Evolutionary conservation across 2,329 filamentous ascomycete genomes (phyloP).

Genomic region (Fusarium sambucinum): DNA sequence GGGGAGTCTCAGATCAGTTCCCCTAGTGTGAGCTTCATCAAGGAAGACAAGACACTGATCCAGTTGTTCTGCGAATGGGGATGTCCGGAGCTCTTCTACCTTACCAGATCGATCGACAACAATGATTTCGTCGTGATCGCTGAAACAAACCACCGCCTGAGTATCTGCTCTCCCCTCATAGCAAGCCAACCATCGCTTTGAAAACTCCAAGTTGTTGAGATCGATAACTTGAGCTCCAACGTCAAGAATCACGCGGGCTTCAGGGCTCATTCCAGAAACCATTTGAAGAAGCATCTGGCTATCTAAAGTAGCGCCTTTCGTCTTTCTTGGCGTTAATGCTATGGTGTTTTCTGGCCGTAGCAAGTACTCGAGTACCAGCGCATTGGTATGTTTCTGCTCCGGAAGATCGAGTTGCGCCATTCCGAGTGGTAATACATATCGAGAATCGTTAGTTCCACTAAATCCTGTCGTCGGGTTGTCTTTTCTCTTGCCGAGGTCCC

Average conservation of each 20-base stretch:
- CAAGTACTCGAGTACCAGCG: constrained; percentile 71
- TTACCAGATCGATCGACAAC: constrained; percentile 63
- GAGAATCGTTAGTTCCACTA: constrained; percentile 76
- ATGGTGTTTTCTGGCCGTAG: constrained; percentile 64
- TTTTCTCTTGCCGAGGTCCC: constrained; percentile 69
- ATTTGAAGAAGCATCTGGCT: background rate
- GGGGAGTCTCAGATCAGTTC: constrained; percentile 75
- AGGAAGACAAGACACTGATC: constrained; percentile 74
- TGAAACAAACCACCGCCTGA: constrained; percentile 65
- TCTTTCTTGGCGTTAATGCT: background rate
- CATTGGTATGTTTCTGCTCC: constrained; percentile 73
- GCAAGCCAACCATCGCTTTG: constrained; percentile 57
- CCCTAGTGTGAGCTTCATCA: constrained; percentile 77
- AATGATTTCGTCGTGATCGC: constrained; percentile 65
- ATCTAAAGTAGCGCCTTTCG: background rate
- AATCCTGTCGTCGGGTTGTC: constrained; percentile 70
- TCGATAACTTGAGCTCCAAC: constrained; percentile 79
- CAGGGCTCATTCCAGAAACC: background rate
- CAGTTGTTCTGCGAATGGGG: constrained; percentile 68
- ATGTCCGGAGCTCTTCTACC: constrained; percentile 65
- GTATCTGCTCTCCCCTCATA: too few species aligned
- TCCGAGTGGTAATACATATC: constrained; percentile 66
- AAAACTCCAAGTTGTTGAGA: constrained; percentile 67
- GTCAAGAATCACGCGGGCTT: constrained; percentile 59
- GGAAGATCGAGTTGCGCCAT: constrained; percentile 68